Evolutionary conservation across 2,329 filamentous ascomycete genomes (phyloP).

Genomic region (Colletotrichum navitas): DNA sequence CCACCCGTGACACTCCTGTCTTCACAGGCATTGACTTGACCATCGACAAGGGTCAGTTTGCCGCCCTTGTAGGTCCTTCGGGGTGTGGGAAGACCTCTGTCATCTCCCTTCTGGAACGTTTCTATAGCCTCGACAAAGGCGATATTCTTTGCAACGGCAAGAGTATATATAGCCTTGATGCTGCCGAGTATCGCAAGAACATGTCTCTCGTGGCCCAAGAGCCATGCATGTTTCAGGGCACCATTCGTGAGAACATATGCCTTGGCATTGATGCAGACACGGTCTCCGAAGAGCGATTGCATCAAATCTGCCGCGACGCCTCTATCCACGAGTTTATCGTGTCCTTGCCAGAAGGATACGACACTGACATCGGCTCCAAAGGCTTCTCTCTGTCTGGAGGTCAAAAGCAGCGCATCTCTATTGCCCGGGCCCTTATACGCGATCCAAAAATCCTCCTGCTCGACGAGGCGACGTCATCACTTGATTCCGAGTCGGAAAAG

Average conservation of each 20-base stretch:
- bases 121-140: conserved; percentile 78
- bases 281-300: conserved; percentile 64
- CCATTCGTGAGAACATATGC: conserved; percentile 75
- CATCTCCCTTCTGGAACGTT: conserved; percentile 74
- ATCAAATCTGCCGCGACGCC: conserved; percentile 69
- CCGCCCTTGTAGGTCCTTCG: conserved; percentile 76
- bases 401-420: conserved; percentile 77
- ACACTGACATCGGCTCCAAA: conserved; percentile 74
- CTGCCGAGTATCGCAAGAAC: conserved; percentile 72
- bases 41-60: conserved; percentile 77
- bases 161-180: conserved; percentile 69
- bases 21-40: conserved; percentile 73
- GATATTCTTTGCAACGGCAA: conserved; percentile 73
- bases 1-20: conserved; percentile 67
- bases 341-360: conserved; percentile 75
- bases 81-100: conserved; percentile 81
- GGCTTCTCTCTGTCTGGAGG: conserved; percentile 77
- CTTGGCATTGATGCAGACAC: conserved; percentile 70
- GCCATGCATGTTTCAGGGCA: conserved; percentile 76
- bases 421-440: conserved; percentile 76
- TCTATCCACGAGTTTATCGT: conserved; percentile 79
- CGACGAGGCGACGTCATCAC: conserved; percentile 79
- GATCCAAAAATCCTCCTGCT: conserved; percentile 74
- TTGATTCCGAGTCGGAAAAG: conserved; percentile 73
- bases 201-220: conserved; percentile 82